Evolutionary conservation across 345 rosid species (phyloP), one percentile per base, ranked within the genome.

Genomic region (Limnanthes douglasii): DNA sequence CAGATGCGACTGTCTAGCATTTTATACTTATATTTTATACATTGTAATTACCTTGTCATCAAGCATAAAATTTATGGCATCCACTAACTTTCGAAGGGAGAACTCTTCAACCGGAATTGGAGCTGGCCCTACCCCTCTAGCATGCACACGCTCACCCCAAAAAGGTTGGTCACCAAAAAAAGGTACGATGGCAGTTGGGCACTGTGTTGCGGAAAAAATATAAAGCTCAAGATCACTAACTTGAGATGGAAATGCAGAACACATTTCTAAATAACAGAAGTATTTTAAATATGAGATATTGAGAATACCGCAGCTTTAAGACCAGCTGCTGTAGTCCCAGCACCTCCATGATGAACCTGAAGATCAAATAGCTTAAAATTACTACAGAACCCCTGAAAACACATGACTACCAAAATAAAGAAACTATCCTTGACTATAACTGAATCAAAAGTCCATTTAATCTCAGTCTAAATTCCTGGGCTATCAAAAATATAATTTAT

Each of bases 311-410:
- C 77, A 43, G 96, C 94, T 78, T 60, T 81, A 40, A 92, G 93
- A 54, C 96, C 94, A 25, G 99, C 99, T 51, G 99, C 99, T 13
- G 96, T 81, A 46, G 99, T 92, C 37, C 96, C 96, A 49, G 96
- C 96, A 57, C 99, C 96, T 42, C 99, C 99, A 43, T 85, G 99
- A 73, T 90, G 98, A 54, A 90, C 98, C 96, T 90, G 56, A 56
- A 48, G 64, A 34, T 31, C 45, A 28, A 35, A n/a, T n/a, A n/a
- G n/a, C n/a, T n/a, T n/a, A n/a, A n/a, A n/a, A n/a, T n/a, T n/a
- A n/a, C n/a, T n/a, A n/a, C n/a, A n/a, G n/a, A n/a, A n/a, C n/a
- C n/a, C n/a, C n/a, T n/a, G n/a, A n/a, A n/a, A n/a, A n/a, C n/a
- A n/a, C n/a, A n/a, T n/a, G n/a, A n/a, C n/a, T n/a, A n/a, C n/a